Conservation (phyloP, 176 grass and related monocot genomes). For the Cymbopogon citratus region DNA sequence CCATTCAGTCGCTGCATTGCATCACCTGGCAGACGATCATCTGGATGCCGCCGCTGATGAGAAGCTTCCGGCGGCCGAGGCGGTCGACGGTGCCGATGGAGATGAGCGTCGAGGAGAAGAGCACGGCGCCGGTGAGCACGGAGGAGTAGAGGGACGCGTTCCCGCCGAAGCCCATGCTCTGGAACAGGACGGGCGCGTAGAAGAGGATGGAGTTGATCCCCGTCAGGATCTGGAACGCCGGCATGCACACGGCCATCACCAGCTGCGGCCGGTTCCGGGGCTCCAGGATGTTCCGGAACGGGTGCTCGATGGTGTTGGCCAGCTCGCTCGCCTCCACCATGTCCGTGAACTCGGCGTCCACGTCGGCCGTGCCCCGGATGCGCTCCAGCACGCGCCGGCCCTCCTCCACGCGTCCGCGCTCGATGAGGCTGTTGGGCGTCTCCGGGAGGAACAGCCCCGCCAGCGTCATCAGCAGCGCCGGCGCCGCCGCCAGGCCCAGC, state of each 20-base stretch:
- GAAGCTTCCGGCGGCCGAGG: conserved; percentile 66
- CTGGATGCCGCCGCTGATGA: conserved; percentile 82
- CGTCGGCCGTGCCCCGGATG: conserved; percentile 74
- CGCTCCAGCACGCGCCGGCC: conserved; percentile 61
- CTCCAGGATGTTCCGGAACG: conserved; percentile 84
- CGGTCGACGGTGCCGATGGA: conserved; percentile 78
- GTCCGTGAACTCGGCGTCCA: conserved; percentile 82
- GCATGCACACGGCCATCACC: conserved; percentile 89
- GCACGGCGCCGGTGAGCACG: conserved; percentile 79
- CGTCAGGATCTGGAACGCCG: conserved; percentile 81
- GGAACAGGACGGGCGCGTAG: conserved; percentile 94
- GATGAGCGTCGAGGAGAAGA: conserved; percentile 51
- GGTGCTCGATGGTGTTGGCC: conserved; percentile 78
- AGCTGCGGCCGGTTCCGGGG: conserved; percentile 81
- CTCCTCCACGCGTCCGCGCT: conserved; percentile 47
- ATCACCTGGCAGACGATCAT: conserved; percentile 82
- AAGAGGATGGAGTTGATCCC: conserved; percentile 97
- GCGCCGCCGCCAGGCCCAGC: conserved; percentile 60
- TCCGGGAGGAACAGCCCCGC: conserved; percentile 73
- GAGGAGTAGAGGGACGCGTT: conserved; percentile 78
- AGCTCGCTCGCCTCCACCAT: conserved; percentile 84
- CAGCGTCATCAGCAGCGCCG: conserved; percentile 72
- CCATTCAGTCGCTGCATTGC: too few species aligned
- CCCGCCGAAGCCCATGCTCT: conserved; percentile 85
- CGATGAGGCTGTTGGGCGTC: conserved; percentile 94